Evolutionary conservation across 257 asterid species (phyloP).

Genomic region (Nicotiana knightiana): DNA sequence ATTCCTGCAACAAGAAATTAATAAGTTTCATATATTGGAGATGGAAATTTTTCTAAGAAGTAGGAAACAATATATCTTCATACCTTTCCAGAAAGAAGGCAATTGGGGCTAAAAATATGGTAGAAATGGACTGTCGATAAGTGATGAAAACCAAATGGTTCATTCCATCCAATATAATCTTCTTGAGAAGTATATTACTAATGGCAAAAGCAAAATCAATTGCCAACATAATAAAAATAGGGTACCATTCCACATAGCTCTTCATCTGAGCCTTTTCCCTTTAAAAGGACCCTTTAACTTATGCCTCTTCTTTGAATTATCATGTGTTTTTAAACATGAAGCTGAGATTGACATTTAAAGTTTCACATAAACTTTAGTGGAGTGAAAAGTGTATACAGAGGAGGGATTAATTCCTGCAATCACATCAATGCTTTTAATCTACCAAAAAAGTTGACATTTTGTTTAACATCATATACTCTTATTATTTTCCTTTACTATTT

Average conservation of each 20-base stretch:
- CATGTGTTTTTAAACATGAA: slow-evolving; percentile 1
- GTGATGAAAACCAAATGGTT: slow-evolving; percentile 69
- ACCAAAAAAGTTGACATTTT: not conserved
- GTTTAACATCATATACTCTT: slow-evolving; percentile 8
- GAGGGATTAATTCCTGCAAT: slow-evolving; percentile 14
- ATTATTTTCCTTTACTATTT: not conserved
- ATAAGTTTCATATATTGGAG: not conserved
- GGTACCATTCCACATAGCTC: slow-evolving; percentile 44
- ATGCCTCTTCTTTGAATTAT: not conserved
- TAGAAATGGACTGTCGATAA: slow-evolving; percentile 62
- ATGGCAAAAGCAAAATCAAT: slow-evolving; percentile 59
- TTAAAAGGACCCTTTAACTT: not conserved
- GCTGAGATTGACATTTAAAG: slow-evolving; percentile 7
- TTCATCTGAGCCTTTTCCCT: slow-evolving; percentile 24
- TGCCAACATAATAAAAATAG: slow-evolving; percentile 44
- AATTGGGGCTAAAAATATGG: slow-evolving; percentile 51
- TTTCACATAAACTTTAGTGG: not conserved
- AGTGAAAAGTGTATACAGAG: not conserved
- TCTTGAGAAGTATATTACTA: slow-evolving; percentile 63
- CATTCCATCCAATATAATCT: slow-evolving; percentile 47
- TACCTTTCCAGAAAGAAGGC: slow-evolving; percentile 70
- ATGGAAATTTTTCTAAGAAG: not conserved
- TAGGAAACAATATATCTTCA: not conserved
- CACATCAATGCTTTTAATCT: slow-evolving; percentile 10
- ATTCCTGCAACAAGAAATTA: slow-evolving; percentile 39